Evolutionary conservation across 2,329 filamentous ascomycete genomes (phyloP).

Genomic region (Aureobasidium sp.): DNA sequence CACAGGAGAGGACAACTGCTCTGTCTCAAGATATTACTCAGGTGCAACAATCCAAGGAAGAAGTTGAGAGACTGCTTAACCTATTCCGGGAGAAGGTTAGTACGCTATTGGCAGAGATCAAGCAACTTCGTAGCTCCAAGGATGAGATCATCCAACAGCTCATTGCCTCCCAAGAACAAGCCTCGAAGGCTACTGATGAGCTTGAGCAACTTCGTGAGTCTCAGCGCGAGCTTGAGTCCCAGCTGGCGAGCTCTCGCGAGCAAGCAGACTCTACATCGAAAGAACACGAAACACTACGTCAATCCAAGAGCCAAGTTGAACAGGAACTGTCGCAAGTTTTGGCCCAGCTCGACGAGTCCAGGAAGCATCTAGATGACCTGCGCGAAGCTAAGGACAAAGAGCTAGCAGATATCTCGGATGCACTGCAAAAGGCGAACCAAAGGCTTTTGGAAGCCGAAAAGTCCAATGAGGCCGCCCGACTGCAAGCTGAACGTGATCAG

Average conservation of each 20-base stretch:
- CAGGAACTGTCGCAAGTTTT: neutral
- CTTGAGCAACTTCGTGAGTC: slow-evolving; percentile 11
- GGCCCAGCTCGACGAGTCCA: neutral
- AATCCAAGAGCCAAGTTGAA: slow-evolving; percentile 1
- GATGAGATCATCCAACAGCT: slow-evolving; percentile 13
- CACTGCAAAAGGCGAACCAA: neutral
- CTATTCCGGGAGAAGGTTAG: neutral
- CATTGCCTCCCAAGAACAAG: slow-evolving; percentile 2
- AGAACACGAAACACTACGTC: neutral
- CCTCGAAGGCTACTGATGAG: slow-evolving; percentile 7
- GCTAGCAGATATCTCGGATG: neutral
- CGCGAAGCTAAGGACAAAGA: slow-evolving; percentile 8
- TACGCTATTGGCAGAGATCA: neutral
- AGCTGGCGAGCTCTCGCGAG: neutral
- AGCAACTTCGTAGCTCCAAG: slow-evolving; percentile 12
- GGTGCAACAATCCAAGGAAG: neutral
- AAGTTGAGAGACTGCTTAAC: slow-evolving; percentile 1
- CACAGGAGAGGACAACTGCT: neutral
- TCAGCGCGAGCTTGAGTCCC: neutral
- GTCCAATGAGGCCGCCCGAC: neutral
- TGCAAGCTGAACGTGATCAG: neutral
- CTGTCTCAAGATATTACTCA: neutral
- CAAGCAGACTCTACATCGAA: neutral
- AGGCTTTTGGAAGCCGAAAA: slow-evolving; percentile 9
- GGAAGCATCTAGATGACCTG: neutral